phyloP scores from a whole-genome alignment of 495 filamentous ascomycete species.

The Trypethelium eluteriae region DNA sequence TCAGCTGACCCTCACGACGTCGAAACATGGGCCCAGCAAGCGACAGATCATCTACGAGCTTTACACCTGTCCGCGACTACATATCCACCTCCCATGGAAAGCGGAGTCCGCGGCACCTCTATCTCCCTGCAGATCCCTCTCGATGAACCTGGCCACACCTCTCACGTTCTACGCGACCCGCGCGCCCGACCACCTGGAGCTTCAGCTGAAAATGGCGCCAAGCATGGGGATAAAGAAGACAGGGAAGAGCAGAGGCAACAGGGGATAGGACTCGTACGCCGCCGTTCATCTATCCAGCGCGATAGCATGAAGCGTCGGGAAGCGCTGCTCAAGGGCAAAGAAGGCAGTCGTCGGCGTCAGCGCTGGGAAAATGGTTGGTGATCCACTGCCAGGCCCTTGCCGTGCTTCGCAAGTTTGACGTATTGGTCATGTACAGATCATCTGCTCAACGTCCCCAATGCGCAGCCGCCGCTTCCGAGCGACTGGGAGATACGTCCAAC shows the following conservation, averaged over 20 bases:
- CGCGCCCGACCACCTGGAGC: slow-evolving; percentile 13
- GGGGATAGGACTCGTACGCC: slow-evolving; percentile 21
- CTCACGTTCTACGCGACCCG: slow-evolving; percentile 6
- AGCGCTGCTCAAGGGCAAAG: slow-evolving; percentile 78
- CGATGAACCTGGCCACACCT: slow-evolving; percentile 26
- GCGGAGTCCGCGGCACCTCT: slow-evolving; percentile 23
- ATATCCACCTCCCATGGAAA: background rate
- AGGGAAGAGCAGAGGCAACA: background rate
- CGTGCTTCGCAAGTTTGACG: background rate
- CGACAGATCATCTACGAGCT: slow-evolving; percentile 23
- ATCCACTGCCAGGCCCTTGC: background rate
- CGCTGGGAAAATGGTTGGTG: slow-evolving; percentile 89
- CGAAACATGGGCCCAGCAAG: slow-evolving; percentile 31
- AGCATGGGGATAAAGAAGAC: background rate
- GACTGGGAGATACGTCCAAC: slow-evolving; percentile 80
- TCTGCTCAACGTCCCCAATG: slow-evolving; percentile 79
- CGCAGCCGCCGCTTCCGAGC: slow-evolving; percentile 63
- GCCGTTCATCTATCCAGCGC: slow-evolving; percentile 39
- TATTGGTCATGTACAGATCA: slow-evolving; percentile 52
- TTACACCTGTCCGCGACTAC: slow-evolving; percentile 23
- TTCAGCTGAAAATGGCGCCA: background rate
- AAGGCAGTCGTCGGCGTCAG: slow-evolving; percentile 78
- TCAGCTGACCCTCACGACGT: slow-evolving; percentile 17
- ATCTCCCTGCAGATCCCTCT: slow-evolving; percentile 38
- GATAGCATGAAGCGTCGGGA: slow-evolving; percentile 65